Base-by-base conservation (phyloP, 2,329 filamentous ascomycete species). In the Domatiomyces catenatus region DNA sequence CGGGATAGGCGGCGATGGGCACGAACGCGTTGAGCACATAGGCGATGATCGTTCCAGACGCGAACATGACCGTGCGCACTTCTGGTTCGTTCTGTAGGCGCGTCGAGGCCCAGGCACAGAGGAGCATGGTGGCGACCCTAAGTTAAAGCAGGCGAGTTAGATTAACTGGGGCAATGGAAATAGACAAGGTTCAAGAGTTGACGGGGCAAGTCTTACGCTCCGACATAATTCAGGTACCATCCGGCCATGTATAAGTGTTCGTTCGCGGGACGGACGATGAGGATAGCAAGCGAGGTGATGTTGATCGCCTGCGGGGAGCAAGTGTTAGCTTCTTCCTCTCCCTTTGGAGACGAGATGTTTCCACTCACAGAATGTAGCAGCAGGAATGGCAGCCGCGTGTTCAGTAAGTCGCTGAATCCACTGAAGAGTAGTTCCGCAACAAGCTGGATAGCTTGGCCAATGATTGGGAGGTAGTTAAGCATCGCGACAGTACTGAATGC, bases 391-490 rank as follows among this genome's bases (percentile, higher is more conserved):
- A 76, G 80, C 8, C 77, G 66, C 0, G 68, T 70, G 2, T 76
- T 76, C 15, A 65, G 64, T 48, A 76, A 71, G 0, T 81, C 78
- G 1, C 76, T 80, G 0, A 71, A 71, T 77, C 77, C 81, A 0
- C 76, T 77, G 22, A 24, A 24, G 22, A 24, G 22, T 24, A 24
- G 22, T 24, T 24, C 22, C 22, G 22, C 22, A 24, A 24, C 22
- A 6, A 24, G 22, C 22, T 24, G 22, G 22, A 24, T 24, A 24
- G 22, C 22, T 24, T 24, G 22, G 22, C 22, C 22, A 3, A 24
- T 6, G 22, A 24, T 24, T 24, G 22, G 22, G 3, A 24, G 22
- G 22, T 24, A 24, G 6, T 24, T 24, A 3, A 24, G 22, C 22
- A 24, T 24, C 6, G 22, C 22, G 22, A 24, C 22, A 24, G 22